Evolutionary conservation across 208 protist species (phyloP).

Genomic region (Crithidia bombi): DNA sequence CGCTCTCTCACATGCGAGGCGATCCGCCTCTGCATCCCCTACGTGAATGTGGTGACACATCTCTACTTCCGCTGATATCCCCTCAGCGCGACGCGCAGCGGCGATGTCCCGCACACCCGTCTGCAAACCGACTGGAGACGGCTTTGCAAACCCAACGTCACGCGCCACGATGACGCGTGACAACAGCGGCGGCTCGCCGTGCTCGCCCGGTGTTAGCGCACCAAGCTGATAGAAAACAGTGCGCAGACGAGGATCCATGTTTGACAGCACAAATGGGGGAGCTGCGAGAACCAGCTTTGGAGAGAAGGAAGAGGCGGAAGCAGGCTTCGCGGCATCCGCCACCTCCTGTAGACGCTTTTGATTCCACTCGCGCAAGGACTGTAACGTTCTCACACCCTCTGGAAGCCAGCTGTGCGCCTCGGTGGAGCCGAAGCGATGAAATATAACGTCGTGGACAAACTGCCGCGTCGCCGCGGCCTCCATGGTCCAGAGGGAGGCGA

Average conservation of each 20-base stretch:
- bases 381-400: conserved; percentile 50
- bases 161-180: conserved; percentile 45
- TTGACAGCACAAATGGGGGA: conserved; percentile 56
- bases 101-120: conserved; percentile 25
- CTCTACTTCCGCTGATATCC: background rate
- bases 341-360: background rate
- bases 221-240: conserved; percentile 43
- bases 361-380: conserved; percentile 45
- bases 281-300: conserved; percentile 30
- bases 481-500: conserved; percentile 9
- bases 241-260: conserved; percentile 44
- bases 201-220: conserved; percentile 17
- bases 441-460: conserved; percentile 37
- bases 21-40: conserved; percentile 65
- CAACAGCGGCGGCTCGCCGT: conserved; percentile 37
- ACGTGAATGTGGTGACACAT: conserved; percentile 61
- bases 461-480: conserved; percentile 2
- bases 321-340: no score
- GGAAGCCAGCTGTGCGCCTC: conserved; percentile 62
- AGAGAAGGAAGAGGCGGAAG: background rate
- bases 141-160: conserved; percentile 62
- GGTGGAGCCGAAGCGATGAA: conserved; percentile 46
- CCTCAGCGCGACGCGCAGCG: conserved; percentile 1
- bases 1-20: conserved; percentile 43
- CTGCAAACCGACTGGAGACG: conserved; percentile 58